These are phyloP conservation scores for Mariannaea sp. DNA, from an alignment of 2,329 filamentous ascomycete species.

Conservation along the genomic window DNA sequence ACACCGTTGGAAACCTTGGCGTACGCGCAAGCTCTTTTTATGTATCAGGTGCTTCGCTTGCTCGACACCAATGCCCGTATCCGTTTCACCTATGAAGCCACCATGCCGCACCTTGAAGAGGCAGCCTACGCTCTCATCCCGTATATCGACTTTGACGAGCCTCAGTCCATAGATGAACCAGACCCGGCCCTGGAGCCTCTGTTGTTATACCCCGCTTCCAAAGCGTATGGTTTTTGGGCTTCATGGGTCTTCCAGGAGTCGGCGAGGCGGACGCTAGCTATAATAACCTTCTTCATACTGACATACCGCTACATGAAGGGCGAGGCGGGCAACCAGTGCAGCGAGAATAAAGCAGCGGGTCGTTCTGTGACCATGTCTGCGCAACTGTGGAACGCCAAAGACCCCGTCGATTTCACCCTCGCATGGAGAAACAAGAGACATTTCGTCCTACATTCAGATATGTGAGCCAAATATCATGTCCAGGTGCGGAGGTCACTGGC, in stretches of 20 bases:
- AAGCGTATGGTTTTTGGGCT: conserved; percentile 1
- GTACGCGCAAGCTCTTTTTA: conserved; percentile 10
- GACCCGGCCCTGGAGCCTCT: neutral
- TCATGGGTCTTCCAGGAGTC: conserved; percentile 13
- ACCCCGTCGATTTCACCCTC: conserved; percentile 2
- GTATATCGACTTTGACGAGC: conserved; percentile 1
- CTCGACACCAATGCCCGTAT: conserved; percentile 5
- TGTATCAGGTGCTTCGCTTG: conserved; percentile 9
- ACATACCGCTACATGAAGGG: conserved; percentile 1
- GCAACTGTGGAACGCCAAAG: conserved; percentile 8
- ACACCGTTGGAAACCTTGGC: conserved; percentile 4
- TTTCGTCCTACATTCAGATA: conserved; percentile 1
- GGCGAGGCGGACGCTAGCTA: conserved; percentile 3
- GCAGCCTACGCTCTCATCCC: conserved; percentile 5
- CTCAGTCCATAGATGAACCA: neutral
- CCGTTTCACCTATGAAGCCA: conserved; percentile 7
- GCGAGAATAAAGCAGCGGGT: neutral
- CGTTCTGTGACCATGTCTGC: conserved; percentile 6
- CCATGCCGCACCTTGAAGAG: conserved; percentile 9
- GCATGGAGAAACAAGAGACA: conserved; percentile 10
- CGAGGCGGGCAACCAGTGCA: neutral
- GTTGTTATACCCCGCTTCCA: neutral
- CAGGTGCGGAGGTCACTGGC: neutral
- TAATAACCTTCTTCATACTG: conserved; percentile 2
- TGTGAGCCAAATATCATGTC: conserved; percentile 2